Evolutionary conservation across 2,329 filamentous ascomycete species (phyloP).

Genomic region (Akanthomyces muscarius): DNA sequence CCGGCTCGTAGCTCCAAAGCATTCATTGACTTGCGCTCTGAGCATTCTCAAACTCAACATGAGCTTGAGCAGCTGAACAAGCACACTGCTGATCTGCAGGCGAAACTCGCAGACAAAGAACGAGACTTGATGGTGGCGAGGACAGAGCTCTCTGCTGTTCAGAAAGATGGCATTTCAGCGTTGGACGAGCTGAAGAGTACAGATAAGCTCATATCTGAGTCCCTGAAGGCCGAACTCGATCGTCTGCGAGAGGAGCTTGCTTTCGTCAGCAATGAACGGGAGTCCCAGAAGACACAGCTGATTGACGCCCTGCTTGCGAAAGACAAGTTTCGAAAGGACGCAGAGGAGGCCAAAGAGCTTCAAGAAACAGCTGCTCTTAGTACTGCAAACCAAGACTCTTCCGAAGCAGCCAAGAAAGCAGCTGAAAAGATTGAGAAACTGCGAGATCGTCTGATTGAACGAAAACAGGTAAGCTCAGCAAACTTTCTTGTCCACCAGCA

Average conservation of each 20-base stretch:
- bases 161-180: slow-evolving; percentile 50
- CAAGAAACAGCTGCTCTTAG: slow-evolving; percentile 34
- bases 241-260: slow-evolving; percentile 49
- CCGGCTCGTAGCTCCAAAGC: slow-evolving; percentile 45
- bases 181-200: slow-evolving; percentile 56
- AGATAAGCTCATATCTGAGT: slow-evolving; percentile 55
- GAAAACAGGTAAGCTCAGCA: slow-evolving; percentile 52
- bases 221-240: slow-evolving; percentile 56
- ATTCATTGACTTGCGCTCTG: slow-evolving; percentile 48
- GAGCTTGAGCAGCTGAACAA: slow-evolving; percentile 47
- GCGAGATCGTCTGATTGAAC: slow-evolving; percentile 49
- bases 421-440: slow-evolving; percentile 57
- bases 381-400: slow-evolving; percentile 32
- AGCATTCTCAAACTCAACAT: slow-evolving; percentile 41
- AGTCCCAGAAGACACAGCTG: slow-evolving; percentile 56
- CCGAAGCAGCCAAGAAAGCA: slow-evolving; percentile 38
- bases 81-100: slow-evolving; percentile 41
- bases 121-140: slow-evolving; percentile 52
- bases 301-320: slow-evolving; percentile 57
- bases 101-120: slow-evolving; percentile 48
- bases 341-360: slow-evolving; percentile 43
- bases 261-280: slow-evolving; percentile 47
- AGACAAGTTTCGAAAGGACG: slow-evolving; percentile 54
- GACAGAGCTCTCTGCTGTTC: slow-evolving; percentile 51
- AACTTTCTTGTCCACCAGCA: too few relatives aligned